These are phyloP conservation scores for Gossypium gossypioides DNA, from an alignment of 441 rosid genomes.

Conservation along the genomic window DNA sequence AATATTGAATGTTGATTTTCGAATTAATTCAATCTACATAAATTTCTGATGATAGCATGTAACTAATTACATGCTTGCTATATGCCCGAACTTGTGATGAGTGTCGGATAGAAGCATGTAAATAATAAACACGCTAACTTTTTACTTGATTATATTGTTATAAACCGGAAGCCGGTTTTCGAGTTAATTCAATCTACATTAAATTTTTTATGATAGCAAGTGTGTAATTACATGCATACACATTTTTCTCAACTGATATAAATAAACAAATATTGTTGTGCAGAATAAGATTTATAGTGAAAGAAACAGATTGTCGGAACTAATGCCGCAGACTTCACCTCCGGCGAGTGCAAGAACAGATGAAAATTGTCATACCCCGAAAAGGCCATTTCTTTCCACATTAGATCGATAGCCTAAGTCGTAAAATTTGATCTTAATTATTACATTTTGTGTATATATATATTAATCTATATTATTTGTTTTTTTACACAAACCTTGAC, in stretches of 20 bases:
- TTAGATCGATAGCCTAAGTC: constrained; percentile 41
- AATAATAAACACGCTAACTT: too few species aligned
- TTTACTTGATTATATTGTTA: too few species aligned
- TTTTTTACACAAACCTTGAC: neutral
- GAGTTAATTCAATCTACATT: too few species aligned
- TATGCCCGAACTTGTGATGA: neutral
- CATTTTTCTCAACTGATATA: neutral
- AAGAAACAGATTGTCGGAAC: constrained; percentile 46
- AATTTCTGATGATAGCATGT: too few species aligned
- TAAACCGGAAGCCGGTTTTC: too few species aligned
- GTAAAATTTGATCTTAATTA: neutral
- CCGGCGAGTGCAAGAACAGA: constrained; percentile 35
- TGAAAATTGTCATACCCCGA: constrained; percentile 52
- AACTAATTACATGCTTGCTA: too few species aligned
- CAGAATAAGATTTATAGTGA: constrained; percentile 52
- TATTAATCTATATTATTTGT: neutral
- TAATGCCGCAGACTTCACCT: constrained; percentile 46
- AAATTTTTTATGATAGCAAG: too few species aligned
- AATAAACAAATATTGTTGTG: constrained; percentile 3
- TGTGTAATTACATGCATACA: neutral
- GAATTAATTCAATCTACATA: too few species aligned
- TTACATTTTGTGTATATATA: neutral
- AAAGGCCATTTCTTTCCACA: constrained; percentile 53
- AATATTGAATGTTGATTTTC: too few species aligned
- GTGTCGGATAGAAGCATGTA: neutral